Percentiles rank a stretch among this genome's conserved stretches.
These are phyloP conservation scores for Kondoa subrosea DNA, from an alignment of 768 basidiomycete species.

Conservation along the genomic window DNA sequence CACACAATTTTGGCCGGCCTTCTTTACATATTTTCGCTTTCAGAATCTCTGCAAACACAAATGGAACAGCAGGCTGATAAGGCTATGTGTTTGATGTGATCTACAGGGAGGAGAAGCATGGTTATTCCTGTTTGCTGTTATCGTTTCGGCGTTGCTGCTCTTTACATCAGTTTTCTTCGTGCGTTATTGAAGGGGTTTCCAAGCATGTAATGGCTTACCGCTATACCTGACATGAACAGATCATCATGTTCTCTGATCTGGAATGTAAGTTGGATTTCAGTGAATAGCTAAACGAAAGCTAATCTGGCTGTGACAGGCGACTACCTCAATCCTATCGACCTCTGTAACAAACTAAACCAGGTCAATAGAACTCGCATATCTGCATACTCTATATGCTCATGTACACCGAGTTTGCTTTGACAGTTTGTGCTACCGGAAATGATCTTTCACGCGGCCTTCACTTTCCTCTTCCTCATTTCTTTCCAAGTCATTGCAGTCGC, in stretches of 20 bases:
- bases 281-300: background rate
- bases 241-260: constrained; percentile 99
- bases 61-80: background rate
- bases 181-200: constrained; percentile 33
- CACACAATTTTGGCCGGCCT: background rate
- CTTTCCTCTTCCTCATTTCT: constrained; percentile 72
- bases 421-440: constrained; percentile 98
- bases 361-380: constrained; percentile 37
- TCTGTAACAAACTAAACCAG: constrained; percentile 97
- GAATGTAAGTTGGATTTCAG: constrained; percentile 43
- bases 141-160: constrained; percentile 80
- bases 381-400: background rate
- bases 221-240: constrained; percentile 38
- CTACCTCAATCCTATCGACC: constrained; percentile 99
- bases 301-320: constrained; percentile 29
- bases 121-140: constrained; percentile 85
- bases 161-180: constrained; percentile 99
- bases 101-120: constrained; percentile 17
- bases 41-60: constrained; percentile 4
- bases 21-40: background rate
- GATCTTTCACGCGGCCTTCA: constrained; percentile 79
- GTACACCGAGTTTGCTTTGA: background rate
- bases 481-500: constrained; percentile 92
- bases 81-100: background rate
- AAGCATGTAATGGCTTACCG: too few species aligned